Base-by-base conservation (phyloP, 169 alveolate genomes). In the Plasmodium gallinaceum region DNA sequence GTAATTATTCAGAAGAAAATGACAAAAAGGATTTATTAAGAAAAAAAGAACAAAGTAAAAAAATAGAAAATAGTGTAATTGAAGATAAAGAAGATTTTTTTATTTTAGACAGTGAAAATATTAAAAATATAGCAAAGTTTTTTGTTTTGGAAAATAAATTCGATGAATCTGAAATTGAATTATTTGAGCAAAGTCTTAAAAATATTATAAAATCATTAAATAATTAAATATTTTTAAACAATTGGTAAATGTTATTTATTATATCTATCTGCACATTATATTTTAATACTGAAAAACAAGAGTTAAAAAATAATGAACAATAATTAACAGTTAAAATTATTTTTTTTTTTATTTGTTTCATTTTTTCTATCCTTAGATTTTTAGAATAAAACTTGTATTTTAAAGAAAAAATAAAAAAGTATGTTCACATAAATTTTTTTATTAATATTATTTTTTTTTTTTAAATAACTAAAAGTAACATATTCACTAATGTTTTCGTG, bases 151-250 rank as follows among this genome's bases (percentile, higher is more conserved):
- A 60, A 74, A 45, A 43, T 74, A 20, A 51, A 58, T 74, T 74
- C 43, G 54, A 74, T 74, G 65, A 74, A 61, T 74, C 62, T 42
- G 20, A 74, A 58, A 18, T 26, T 9, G 64, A 24, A 24, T 45
- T 60, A 61, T 74, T 74, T 74, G 52, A 62, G 69, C 88, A 74
- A 74, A 60, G 72, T 60, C 88, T 74, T 60, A 74, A 58, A 65
- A 72, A 51, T 60, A 74, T 74, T 18, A 60, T 74, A 18, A 58
- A 48, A 58, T 74, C 88, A 37, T 24, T 74, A 65, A 74, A 43
- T 74, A 74, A 60, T 58, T 74, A 58, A 74, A 51, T 8, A 48
- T 57, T 42, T 7, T 37, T 14, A 48, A 48, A 48, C 16, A 48
- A 14, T 48, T 45, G 6, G 1, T 48, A 14, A 48, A 48, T 45